Evolutionary conservation across 192 early-diverging fungal species (phyloP), one percentile per base, ranked within the genome.

Genomic region (Haplosporangium gracile): DNA sequence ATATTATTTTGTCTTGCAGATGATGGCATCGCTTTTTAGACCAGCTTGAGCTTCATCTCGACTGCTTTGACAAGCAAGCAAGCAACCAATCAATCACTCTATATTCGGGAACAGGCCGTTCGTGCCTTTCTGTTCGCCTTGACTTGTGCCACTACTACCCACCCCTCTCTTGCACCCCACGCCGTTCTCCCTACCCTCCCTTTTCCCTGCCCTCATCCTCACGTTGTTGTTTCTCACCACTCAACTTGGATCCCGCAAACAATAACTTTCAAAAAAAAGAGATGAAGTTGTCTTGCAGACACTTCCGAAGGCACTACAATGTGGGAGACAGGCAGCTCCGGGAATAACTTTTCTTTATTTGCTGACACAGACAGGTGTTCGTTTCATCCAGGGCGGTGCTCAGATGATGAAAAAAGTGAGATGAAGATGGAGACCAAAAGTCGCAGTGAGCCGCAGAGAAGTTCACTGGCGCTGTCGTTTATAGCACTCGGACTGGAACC

Each of bases 351-450:
- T 29, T 9, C 32, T 65, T 29, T 65, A 32, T 65, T 65, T 65
- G 29, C 11, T 65, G 60, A 65, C 60, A 65, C 49, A 51, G 49
- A 51, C 60, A 65, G 60, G 60, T 15, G 60, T 13, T 29, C 60
- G 57, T 65, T 65, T 26, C 60, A 32, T 34, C 60, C 60, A 65
- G 10, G n/a, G 13, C 29, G 29, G 60, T 65, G 60, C 60, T 65
- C 60, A 65, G 60, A 65, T 65, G 60, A 65, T 65, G 60, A 65
- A 26, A 55, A 65, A 26, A 57, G 60, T 65, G 60, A 29, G 60
- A 65, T 65, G 60, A 29, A 65, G 60, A 65, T 65, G 29, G 29
- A 65, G 60, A 1, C 13, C 60, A 65, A 32, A 65, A 29, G 60
- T 65, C 26, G 60, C 29, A 65, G 29, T 65, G 60, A 65, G 60